Conservation (phyloP, 257 asterid genomes). For the Striga asiatica region DNA sequence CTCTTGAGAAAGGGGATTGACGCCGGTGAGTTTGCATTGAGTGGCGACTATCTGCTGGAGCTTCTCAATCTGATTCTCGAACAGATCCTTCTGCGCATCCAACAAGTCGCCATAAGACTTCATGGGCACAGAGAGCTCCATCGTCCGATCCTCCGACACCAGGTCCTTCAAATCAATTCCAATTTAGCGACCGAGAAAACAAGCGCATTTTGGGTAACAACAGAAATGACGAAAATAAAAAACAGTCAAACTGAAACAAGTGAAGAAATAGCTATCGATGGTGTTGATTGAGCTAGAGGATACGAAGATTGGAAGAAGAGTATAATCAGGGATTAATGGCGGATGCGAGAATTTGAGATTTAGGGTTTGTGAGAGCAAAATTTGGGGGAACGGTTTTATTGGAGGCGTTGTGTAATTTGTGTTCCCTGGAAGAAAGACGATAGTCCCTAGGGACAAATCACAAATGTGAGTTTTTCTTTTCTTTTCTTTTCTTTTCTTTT, state of each 20-base stretch:
- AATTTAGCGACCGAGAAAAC: slow-evolving; percentile 10
- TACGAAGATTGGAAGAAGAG: too few relatives aligned
- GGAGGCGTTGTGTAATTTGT: too few relatives aligned
- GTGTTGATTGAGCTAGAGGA: not conserved
- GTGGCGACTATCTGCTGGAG: slow-evolving; percentile 58
- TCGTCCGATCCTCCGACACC: slow-evolving; percentile 29
- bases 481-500: too few relatives aligned
- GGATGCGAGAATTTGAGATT: too few relatives aligned
- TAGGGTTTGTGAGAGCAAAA: too few relatives aligned
- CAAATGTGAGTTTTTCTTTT: too few relatives aligned
- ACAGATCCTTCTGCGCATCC: slow-evolving; percentile 51
- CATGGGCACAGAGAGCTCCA: slow-evolving; percentile 36
- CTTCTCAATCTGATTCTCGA: slow-evolving; percentile 59
- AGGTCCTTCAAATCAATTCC: slow-evolving; percentile 32
- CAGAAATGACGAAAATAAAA: not conserved
- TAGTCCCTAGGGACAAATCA: too few relatives aligned
- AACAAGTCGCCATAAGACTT: slow-evolving; percentile 45
- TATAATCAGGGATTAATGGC: too few relatives aligned
- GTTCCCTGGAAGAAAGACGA: too few relatives aligned
- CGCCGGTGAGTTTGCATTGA: slow-evolving; percentile 90
- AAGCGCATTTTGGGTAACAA: slow-evolving; percentile 12
- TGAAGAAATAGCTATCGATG: not conserved
- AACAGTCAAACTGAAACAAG: not conserved
- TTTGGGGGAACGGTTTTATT: too few relatives aligned
- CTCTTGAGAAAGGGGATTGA: slow-evolving; percentile 95